These are phyloP conservation scores for Acanthochlamys bracteata DNA, from an alignment of 106 monocot species.

Conservation along the genomic window DNA sequence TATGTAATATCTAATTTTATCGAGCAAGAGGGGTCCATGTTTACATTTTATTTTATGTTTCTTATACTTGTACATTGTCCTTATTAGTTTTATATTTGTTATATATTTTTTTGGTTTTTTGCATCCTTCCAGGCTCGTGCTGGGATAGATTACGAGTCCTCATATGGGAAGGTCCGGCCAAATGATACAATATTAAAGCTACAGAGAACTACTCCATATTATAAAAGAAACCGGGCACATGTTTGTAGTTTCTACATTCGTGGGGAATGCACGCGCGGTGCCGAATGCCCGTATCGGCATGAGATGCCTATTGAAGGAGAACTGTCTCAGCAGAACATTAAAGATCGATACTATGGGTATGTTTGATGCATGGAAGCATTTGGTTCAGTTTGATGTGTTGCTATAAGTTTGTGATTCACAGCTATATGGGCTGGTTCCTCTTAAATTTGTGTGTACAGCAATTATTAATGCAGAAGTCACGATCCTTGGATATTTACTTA, in stretches of 20 bases:
- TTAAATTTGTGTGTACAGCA: no score
- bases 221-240: slow-evolving; percentile 94
- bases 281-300: slow-evolving; percentile 96
- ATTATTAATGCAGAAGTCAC: neutral
- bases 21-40: no score
- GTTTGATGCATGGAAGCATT: neutral
- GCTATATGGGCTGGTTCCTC: neutral
- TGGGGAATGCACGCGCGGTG: slow-evolving; percentile 92
- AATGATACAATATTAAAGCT: slow-evolving; percentile 98
- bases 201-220: slow-evolving; percentile 98
- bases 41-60: neutral
- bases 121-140: slow-evolving; percentile 57
- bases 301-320: slow-evolving; percentile 97
- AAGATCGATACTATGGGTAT: slow-evolving; percentile 99
- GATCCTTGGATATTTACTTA: neutral
- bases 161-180: slow-evolving; percentile 77
- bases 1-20: no score
- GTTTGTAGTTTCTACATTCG: slow-evolving; percentile 94
- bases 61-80: neutral
- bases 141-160: slow-evolving; percentile 97
- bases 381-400: neutral
- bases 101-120: neutral
- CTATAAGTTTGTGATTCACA: neutral
- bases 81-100: neutral
- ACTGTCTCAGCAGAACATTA: slow-evolving; percentile 94